These are phyloP conservation scores for Plantago major DNA, from an alignment of 257 asterid species.

Conservation along the genomic window DNA sequence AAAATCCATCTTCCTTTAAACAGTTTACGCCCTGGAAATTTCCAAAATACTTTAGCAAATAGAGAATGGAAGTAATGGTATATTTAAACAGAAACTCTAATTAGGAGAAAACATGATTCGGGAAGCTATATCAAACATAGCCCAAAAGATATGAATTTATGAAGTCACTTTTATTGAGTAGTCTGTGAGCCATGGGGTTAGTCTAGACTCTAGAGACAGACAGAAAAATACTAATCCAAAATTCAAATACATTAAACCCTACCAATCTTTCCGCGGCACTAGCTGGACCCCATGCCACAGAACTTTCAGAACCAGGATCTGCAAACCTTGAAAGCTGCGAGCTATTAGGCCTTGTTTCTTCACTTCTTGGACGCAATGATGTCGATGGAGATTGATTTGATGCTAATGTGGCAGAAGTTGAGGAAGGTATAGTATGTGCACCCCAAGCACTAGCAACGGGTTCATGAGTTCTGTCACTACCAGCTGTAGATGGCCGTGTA, in stretches of 20 bases:
- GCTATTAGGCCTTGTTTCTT: conserved; percentile 88
- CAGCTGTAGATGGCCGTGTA: conserved; percentile 90
- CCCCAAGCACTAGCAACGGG: conserved; percentile 65
- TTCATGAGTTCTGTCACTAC: conserved; percentile 74
- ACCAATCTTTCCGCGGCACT: conserved; percentile 74
- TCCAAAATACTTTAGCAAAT: conserved; percentile 10
- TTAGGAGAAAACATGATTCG: neutral
- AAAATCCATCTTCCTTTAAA: conserved; percentile 70
- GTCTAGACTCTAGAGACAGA: no score
- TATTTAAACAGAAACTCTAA: neutral
- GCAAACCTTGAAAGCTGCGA: conserved; percentile 91
- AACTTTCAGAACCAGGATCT: conserved; percentile 58
- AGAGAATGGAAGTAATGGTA: neutral
- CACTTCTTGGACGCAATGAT: conserved; percentile 80
- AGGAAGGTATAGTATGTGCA: conserved; percentile 82
- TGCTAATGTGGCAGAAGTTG: conserved; percentile 84
- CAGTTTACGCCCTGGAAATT: conserved; percentile 63
- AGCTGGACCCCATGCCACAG: conserved; percentile 54
- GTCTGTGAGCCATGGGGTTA: no score
- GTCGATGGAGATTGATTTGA: conserved; percentile 66
- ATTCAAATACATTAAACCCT: conserved; percentile 19
- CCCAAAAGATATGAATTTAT: conserved; percentile 1
- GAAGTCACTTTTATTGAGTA: neutral
- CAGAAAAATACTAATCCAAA: no score
- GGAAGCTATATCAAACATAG: neutral